These are phyloP conservation scores for Xylariaceae sp. DNA, from an alignment of 2,329 filamentous ascomycete genomes.

Conservation along the genomic window DNA sequence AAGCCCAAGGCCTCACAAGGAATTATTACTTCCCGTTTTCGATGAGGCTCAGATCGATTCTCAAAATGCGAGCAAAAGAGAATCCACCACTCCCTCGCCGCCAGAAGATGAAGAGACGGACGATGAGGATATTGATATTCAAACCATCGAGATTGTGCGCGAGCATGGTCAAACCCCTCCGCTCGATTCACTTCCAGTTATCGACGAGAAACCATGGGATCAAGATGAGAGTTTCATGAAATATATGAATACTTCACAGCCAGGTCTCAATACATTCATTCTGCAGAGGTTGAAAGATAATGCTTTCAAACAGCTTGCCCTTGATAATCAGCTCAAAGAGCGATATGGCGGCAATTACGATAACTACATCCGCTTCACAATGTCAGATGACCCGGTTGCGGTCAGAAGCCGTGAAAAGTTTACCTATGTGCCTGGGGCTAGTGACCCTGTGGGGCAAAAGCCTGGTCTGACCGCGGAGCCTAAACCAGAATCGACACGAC, in stretches of 20 bases:
- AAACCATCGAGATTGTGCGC: constrained; percentile 48
- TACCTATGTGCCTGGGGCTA: constrained; percentile 37
- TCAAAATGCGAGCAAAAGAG: constrained; percentile 28
- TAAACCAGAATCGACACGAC: constrained; percentile 49
- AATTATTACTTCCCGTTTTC: constrained; percentile 22
- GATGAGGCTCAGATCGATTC: constrained; percentile 29
- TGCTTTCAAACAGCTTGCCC: constrained; percentile 33
- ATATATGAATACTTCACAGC: constrained; percentile 38
- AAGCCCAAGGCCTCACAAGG: constrained; percentile 18
- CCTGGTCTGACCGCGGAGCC: constrained; percentile 48
- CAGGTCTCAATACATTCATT: constrained; percentile 45
- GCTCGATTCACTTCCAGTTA: constrained; percentile 51
- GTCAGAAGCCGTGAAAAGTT: constrained; percentile 56
- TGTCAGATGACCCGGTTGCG: constrained; percentile 54
- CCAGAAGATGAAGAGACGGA: constrained; percentile 54
- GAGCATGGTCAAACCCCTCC: constrained; percentile 55
- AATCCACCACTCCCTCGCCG: constrained; percentile 47
- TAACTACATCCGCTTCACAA: constrained; percentile 53
- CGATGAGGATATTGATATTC: constrained; percentile 51
- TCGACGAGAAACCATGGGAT: constrained; percentile 45
- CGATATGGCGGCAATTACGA: constrained; percentile 49
- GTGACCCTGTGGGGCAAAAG: constrained; percentile 34
- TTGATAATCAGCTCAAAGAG: constrained; percentile 40
- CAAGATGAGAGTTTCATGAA: constrained; percentile 45
- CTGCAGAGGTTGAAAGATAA: constrained; percentile 44